Conservation (phyloP, 1,284 basidiomycete genomes). For the Boletus austroedulis region DNA sequence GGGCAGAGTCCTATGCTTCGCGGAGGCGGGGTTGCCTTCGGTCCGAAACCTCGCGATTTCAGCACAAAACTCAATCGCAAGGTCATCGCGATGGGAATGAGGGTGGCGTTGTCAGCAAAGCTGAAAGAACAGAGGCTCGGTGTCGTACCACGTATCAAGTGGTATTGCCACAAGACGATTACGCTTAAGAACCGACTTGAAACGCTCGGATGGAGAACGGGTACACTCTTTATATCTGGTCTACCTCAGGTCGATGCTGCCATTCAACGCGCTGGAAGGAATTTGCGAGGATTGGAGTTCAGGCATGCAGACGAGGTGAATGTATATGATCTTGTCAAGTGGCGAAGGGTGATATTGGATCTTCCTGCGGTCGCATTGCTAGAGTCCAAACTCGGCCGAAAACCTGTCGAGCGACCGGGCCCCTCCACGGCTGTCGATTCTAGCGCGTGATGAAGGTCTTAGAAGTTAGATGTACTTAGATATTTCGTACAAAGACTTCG, state of each 20-base stretch:
- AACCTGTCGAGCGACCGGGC: conserved; percentile 1
- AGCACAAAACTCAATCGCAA: conserved; percentile 88
- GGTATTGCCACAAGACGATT: conserved; percentile 68
- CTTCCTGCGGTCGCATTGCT: conserved; percentile 67
- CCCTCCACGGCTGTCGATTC: not conserved
- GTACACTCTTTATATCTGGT: conserved; percentile 73
- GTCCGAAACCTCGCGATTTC: conserved; percentile 88
- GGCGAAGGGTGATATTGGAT: conserved; percentile 70
- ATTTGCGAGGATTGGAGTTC: conserved; percentile 63
- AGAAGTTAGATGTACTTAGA: too few species aligned
- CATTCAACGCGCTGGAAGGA: conserved; percentile 56
- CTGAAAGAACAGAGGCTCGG: conserved; percentile 73
- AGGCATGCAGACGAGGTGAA: conserved; percentile 63
- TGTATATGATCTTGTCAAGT: conserved; percentile 77
- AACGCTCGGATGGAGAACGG: conserved; percentile 55
- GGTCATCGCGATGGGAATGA: conserved; percentile 90
- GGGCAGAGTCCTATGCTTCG: conserved; percentile 85
- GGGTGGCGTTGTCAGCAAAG: conserved; percentile 82
- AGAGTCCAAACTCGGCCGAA: conserved; percentile 51
- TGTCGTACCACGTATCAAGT: conserved; percentile 71
- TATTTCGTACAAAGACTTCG: too few species aligned
- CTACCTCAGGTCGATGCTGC: conserved; percentile 52
- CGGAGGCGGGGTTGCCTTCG: conserved; percentile 90
- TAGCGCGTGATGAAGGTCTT: not conserved
- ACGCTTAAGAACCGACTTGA: conserved; percentile 58